Percentiles rank a stretch among this genome's conserved stretches.
Evolutionary conservation across 306 rosid species (phyloP).

Genomic region (Vigna nakashimae): DNA sequence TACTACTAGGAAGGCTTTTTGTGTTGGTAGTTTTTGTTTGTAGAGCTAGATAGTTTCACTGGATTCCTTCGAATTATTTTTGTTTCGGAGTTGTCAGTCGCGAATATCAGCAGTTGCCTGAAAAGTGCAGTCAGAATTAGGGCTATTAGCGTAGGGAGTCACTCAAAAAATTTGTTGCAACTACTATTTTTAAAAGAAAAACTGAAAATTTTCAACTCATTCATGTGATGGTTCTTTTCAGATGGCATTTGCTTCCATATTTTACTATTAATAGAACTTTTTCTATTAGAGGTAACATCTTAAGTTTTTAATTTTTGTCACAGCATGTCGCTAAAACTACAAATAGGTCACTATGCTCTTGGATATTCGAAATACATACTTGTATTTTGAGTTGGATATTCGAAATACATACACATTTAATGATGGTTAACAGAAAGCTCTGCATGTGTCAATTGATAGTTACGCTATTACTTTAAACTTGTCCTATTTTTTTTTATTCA

Average conservation of each 20-base stretch:
- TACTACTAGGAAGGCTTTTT: neutral
- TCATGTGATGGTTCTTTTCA: neutral
- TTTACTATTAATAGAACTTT: slow-evolving; percentile 1
- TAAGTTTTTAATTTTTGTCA: neutral
- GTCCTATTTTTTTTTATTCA: neutral
- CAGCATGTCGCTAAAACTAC: neutral
- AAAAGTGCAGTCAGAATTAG: slow-evolving; percentile 16
- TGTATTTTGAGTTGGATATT: slow-evolving; percentile 12
- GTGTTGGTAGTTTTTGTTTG: neutral
- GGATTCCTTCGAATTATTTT: slow-evolving; percentile 6
- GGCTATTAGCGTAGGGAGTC: neutral
- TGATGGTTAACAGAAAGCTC: slow-evolving; percentile 10
- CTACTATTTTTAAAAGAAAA: neutral
- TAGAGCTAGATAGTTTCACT: slow-evolving; percentile 16
- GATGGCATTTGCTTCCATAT: neutral
- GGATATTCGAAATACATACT: neutral
- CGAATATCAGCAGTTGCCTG: slow-evolving; percentile 25
- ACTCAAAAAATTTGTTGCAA: neutral
- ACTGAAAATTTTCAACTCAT: slow-evolving; percentile 9
- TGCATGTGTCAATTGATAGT: neutral
- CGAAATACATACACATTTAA: neutral
- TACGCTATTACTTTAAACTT: neutral
- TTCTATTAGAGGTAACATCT: neutral
- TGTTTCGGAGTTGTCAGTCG: slow-evolving; percentile 18
- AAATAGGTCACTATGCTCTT: neutral